phyloP scores from a whole-genome alignment of 768 basidiomycete species.

The Galerina marginata region DNA sequence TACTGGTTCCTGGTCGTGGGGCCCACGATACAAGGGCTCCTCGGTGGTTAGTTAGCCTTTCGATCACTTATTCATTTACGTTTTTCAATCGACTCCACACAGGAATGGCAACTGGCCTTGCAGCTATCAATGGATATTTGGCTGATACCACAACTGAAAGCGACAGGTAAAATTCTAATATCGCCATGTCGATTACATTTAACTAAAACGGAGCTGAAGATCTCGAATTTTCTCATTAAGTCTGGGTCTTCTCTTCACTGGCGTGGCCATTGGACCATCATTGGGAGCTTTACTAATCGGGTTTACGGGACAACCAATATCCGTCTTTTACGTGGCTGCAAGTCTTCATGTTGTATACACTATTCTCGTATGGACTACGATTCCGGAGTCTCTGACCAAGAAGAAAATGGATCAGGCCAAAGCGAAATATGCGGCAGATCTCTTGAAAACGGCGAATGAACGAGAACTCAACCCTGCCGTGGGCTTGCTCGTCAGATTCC shows the following conservation, averaged over 20 bases:
- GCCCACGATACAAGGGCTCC: slow-evolving; percentile 66
- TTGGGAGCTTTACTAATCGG: slow-evolving; percentile 71
- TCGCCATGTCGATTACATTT: background rate
- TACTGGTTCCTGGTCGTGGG: slow-evolving; percentile 81
- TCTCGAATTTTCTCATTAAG: slow-evolving; percentile 68
- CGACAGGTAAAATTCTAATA: slow-evolving; percentile 46
- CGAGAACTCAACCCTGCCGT: slow-evolving; percentile 20
- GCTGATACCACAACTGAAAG: slow-evolving; percentile 67
- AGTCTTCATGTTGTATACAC: slow-evolving; percentile 55
- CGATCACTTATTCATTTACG: background rate
- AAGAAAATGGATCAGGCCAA: slow-evolving; percentile 49
- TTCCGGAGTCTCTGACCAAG: slow-evolving; percentile 80
- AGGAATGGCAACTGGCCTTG: slow-evolving; percentile 58
- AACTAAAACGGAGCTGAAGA: slow-evolving; percentile 37
- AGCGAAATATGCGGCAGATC: slow-evolving; percentile 39
- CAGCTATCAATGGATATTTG: slow-evolving; percentile 67
- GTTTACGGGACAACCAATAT: slow-evolving; percentile 55
- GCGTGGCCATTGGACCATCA: slow-evolving; percentile 80
- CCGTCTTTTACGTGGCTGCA: slow-evolving; percentile 74
- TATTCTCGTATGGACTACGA: slow-evolving; percentile 54
- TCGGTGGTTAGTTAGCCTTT: slow-evolving; percentile 63
- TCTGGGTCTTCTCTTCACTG: slow-evolving; percentile 71
- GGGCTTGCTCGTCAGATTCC: slow-evolving; percentile 43
- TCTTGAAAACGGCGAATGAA: slow-evolving; percentile 24
- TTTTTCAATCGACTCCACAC: slow-evolving; percentile 6